Base-by-base conservation (phyloP, 805 yeast genomes). In the Nakazawaea laoshanensis region DNA sequence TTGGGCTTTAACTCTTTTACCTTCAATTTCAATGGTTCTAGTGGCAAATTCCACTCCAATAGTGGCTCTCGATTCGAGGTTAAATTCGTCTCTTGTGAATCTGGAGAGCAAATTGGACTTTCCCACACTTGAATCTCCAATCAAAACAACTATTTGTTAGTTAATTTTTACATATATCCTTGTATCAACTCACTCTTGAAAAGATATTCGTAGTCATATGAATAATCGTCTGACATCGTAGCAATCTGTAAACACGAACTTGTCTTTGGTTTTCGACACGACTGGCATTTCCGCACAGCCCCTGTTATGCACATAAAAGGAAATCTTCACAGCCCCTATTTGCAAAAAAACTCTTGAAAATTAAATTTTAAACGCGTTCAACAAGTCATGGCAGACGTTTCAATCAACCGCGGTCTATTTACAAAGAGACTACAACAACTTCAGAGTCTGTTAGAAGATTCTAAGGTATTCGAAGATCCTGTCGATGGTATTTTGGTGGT, bases 11-110 rank as follows among this genome's bases (percentile, higher is more conserved):
- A 84, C 80, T 53, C 85, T 63, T 50, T 81, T 82, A 27, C 86
- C 87, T 44, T 82, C 89, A 41, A 83, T 77, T 48, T 82, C 89
- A 36, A 92, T 77, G 3, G 96, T 88, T 56, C 96, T 73, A 15
- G 97, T 92, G 27, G 97, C 97, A 63, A 89, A 89, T 59, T 92
- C 98, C 32, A 92, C 98, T 30, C 98, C 98, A 52, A 89, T 89
- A 18, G 98, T 89, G 34, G 94, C 82, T 58, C 92, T 78, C 12
- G 92, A 78, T 55, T 92, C 97, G 43, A 88, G 70, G 61, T 88
- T 87, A 66, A 92, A 89, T 59, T 89, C 97, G 59, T 89, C 88
- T 42, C 95, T 76, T 9, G 97, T 87, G 67, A 89, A 89, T 48
- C 98, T 76, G 33, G 95, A 84, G 36, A 89, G 70, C 39, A 89